phyloP scores from a whole-genome alignment of 208 protist genomes.

The Leishmania martiniquensis region DNA sequence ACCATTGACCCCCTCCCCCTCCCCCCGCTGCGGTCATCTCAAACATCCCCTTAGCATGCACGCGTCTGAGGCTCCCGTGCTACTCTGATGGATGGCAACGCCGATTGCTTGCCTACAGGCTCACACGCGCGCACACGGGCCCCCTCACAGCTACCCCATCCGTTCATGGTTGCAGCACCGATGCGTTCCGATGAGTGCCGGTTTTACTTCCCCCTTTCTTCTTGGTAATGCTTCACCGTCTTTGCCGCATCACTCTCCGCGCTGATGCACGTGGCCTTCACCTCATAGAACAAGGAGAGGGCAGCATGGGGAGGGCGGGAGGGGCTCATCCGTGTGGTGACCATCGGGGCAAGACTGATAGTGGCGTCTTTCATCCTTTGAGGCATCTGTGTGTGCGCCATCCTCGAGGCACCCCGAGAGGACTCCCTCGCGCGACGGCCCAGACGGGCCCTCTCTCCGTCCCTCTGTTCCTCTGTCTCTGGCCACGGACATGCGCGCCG shows the following conservation, averaged over 20 bases:
- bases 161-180: not conserved
- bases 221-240: not conserved
- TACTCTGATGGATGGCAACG: not conserved
- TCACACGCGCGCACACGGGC: not conserved
- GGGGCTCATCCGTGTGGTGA: not conserved
- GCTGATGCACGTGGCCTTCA: too few relatives aligned
- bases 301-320: not conserved
- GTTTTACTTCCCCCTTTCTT: not conserved
- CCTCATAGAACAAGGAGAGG: not conserved
- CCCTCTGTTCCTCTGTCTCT: too few relatives aligned
- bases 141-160: not conserved
- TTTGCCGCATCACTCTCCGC: not conserved
- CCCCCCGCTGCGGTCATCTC: not conserved
- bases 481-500: not conserved
- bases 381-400: too few relatives aligned
- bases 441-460: not conserved
- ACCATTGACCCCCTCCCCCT: slow-evolving; percentile 17
- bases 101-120: not conserved
- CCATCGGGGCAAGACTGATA: not conserved
- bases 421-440: not conserved
- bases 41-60: too few relatives aligned
- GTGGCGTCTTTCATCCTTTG: not conserved
- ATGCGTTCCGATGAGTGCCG: not conserved
- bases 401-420: not conserved
- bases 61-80: too few relatives aligned